Percentiles rank a stretch among this genome's conserved stretches.
Conservation (phyloP, 1,139 yeast genomes). For the Candida sp. region DNA sequence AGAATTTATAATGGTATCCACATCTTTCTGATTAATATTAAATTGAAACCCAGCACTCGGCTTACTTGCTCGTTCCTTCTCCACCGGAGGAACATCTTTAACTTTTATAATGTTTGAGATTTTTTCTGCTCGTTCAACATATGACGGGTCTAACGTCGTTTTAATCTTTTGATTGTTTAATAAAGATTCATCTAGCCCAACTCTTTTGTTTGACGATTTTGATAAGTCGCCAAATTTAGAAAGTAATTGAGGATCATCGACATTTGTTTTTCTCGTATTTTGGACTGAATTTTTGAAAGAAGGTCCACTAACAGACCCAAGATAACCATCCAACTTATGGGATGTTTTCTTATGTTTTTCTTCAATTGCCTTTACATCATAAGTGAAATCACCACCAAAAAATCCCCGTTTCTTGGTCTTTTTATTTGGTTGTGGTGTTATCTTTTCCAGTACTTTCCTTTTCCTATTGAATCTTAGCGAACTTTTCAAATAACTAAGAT, state of each 20-base stretch:
- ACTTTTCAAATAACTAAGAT: conserved; percentile 23
- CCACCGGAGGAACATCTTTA: conserved; percentile 15
- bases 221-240: conserved; percentile 11
- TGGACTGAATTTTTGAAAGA: conserved; percentile 11
- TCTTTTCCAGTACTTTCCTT: conserved; percentile 11
- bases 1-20: conserved; percentile 19
- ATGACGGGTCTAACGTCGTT: conserved; percentile 25
- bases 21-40: conserved; percentile 24
- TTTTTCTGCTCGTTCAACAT: conserved; percentile 20
- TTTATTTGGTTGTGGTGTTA: conserved; percentile 4
- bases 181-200: conserved; percentile 17
- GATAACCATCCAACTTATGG: conserved; percentile 24
- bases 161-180: conserved; percentile 14
- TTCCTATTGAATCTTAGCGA: conserved; percentile 19
- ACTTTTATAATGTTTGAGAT: conserved; percentile 26
- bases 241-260: conserved; percentile 15
- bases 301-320: conserved; percentile 30
- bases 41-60: conserved; percentile 42
- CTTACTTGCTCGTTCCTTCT: conserved; percentile 7
- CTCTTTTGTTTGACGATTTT: conserved; percentile 14
- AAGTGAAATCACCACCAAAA: conserved; percentile 34
- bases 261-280: conserved; percentile 7
- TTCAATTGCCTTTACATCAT: conserved; percentile 23
- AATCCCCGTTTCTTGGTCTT: conserved; percentile 19
- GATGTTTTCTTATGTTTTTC: conserved; percentile 4